Conservation (phyloP, 306 rosid genomes). For the Dalbergia cochinchinensis region DNA sequence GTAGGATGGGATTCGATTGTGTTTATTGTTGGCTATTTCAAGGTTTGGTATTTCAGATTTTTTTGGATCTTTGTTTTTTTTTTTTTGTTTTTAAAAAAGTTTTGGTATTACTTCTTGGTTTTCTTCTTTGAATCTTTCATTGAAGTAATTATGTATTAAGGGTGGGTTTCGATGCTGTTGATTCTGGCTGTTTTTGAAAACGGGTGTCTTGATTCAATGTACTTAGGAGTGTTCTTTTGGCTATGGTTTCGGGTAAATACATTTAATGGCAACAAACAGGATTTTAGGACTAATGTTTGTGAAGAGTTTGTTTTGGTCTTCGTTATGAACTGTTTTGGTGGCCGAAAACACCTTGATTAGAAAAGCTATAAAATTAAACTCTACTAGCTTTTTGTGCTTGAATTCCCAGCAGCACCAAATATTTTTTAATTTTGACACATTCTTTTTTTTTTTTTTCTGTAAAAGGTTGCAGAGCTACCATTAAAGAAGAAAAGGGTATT, state of each 20-base stretch:
- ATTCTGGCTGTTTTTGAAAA: slow-evolving; percentile 30
- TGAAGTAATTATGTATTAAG: neutral
- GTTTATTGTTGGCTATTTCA: slow-evolving; percentile 30
- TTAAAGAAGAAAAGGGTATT: slow-evolving; percentile 2
- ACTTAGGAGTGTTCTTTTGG: slow-evolving; percentile 31
- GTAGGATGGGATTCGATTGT: slow-evolving; percentile 33
- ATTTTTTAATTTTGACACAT: slow-evolving; percentile 4
- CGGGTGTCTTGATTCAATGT: slow-evolving; percentile 54
- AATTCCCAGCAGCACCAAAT: slow-evolving; percentile 32
- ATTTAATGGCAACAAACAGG: slow-evolving; percentile 36
- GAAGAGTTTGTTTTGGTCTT: slow-evolving; percentile 37
- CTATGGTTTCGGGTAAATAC: slow-evolving; percentile 39
- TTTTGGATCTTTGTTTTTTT: neutral
- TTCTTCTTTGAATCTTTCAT: slow-evolving; percentile 11
- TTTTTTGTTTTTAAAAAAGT: neutral
- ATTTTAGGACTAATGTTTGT: slow-evolving; percentile 21
- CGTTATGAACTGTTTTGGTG: slow-evolving; percentile 42
- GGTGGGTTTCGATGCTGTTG: slow-evolving; percentile 14
- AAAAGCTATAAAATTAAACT: slow-evolving; percentile 27
- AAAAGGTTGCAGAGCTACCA: neutral
- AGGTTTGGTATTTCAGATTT: slow-evolving; percentile 35
- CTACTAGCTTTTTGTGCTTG: slow-evolving; percentile 15
- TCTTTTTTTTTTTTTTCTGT: neutral
- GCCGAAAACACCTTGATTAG: slow-evolving; percentile 37
- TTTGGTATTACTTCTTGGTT: neutral